Percentiles rank a stretch among this genome's conserved stretches.
Conservation (phyloP, 371 early-diverging fungal genomes). For the Rhizopus sp. region DNA sequence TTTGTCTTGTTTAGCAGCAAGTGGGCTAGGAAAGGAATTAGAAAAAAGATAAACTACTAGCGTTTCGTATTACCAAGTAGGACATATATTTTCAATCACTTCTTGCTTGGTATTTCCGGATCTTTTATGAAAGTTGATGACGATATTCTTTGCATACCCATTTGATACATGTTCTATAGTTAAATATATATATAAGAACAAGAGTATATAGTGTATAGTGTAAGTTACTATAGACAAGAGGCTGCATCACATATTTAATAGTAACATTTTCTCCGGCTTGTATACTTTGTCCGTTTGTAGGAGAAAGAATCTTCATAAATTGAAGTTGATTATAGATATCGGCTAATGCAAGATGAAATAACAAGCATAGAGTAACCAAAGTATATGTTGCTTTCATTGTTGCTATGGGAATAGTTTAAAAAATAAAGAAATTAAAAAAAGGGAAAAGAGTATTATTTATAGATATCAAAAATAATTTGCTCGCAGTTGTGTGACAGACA, state of each 20-base stretch:
- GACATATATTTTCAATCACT: constrained; percentile 4
- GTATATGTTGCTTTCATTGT: no score
- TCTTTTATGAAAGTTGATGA: constrained; percentile 28
- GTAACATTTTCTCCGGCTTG: constrained; percentile 32
- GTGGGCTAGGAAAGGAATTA: background rate
- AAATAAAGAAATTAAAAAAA: no score
- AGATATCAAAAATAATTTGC: no score
- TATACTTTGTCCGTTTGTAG: constrained; percentile 33
- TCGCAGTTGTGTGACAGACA: no score
- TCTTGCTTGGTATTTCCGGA: constrained; percentile 25
- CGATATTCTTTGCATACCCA: constrained; percentile 20
- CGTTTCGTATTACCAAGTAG: constrained; percentile 13
- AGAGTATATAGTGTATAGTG: background rate
- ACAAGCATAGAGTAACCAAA: background rate
- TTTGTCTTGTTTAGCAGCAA: constrained; percentile 31
- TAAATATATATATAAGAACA: background rate
- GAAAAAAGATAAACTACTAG: no score
- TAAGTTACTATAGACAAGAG: constrained; percentile 33
- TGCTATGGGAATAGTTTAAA: no score
- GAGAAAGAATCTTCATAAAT: constrained; percentile 48
- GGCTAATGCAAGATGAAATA: constrained; percentile 20
- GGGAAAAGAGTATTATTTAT: no score
- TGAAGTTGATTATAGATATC: constrained; percentile 46
- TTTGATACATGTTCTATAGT: constrained; percentile 22
- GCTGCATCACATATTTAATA: constrained; percentile 48